phyloP scores from a whole-genome alignment of 805 yeast species.

The Pichia rugopelliculosa region DNA sequence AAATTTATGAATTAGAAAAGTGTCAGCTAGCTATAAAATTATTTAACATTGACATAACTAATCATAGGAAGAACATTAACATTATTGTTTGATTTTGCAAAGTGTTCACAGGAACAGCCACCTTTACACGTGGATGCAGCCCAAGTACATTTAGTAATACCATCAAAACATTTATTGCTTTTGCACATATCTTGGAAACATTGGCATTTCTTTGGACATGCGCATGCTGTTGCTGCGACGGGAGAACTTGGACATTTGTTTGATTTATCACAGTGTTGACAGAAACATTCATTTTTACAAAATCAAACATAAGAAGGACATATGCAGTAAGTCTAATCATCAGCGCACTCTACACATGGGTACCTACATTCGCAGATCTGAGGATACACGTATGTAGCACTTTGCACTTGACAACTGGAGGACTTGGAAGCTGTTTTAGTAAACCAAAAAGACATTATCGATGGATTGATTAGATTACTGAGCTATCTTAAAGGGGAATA shows the following conservation, averaged over 20 bases:
- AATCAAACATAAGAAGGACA: slow-evolving; percentile 8
- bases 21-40: not conserved
- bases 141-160: slow-evolving; percentile 8
- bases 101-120: not conserved
- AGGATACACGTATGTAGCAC: slow-evolving; percentile 4
- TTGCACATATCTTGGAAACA: slow-evolving; percentile 6
- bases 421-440: not conserved
- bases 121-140: slow-evolving; percentile 8
- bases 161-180: slow-evolving; percentile 6
- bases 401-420: not conserved
- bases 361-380: slow-evolving; percentile 5
- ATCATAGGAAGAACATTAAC: not conserved
- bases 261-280: not conserved
- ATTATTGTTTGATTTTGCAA: not conserved
- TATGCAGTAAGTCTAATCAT: slow-evolving; percentile 4
- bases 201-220: slow-evolving; percentile 11
- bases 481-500: not conserved
- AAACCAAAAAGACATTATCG: not conserved
- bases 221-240: not conserved
- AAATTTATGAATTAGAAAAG: too few species aligned
- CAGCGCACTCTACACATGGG: slow-evolving; percentile 6
- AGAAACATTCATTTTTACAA: slow-evolving; percentile 6
- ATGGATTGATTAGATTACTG: not conserved
- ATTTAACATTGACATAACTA: not conserved
- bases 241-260: not conserved